Conservation (phyloP, 2,329 filamentous ascomycete species). For the Ambrosiella xylebori region DNA sequence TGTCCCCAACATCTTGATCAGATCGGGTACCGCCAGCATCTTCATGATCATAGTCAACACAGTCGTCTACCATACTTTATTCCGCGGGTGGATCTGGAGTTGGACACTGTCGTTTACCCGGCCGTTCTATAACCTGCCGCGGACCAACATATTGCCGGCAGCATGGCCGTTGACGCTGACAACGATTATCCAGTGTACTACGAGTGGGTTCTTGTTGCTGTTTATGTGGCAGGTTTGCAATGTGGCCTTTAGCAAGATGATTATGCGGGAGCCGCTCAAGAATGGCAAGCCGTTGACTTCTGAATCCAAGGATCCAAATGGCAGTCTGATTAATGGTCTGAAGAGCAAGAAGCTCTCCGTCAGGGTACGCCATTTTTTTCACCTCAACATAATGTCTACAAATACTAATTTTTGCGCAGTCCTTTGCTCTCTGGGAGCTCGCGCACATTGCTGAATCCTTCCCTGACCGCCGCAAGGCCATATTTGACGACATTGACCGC, state of each 20-base stretch:
- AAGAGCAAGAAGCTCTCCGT: conserved; percentile 67
- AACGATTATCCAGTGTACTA: conserved; percentile 37
- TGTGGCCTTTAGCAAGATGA: conserved; percentile 59
- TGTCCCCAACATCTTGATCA: conserved; percentile 8
- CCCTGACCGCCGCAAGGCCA: conserved; percentile 56
- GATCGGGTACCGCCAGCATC: conserved; percentile 24
- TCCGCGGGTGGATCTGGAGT: conserved; percentile 50
- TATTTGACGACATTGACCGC: conserved; percentile 78
- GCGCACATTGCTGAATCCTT: conserved; percentile 61
- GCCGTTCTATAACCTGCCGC: conserved; percentile 58
- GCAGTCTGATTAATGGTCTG: conserved; percentile 68
- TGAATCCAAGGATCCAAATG: conserved; percentile 81
- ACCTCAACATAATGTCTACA: background rate
- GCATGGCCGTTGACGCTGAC: conserved; percentile 40
- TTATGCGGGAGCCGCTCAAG: conserved; percentile 68
- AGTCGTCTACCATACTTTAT: conserved; percentile 42
- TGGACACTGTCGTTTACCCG: conserved; percentile 54
- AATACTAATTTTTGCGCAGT: conserved; percentile 25
- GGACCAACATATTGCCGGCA: conserved; percentile 45
- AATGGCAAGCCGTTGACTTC: conserved; percentile 67
- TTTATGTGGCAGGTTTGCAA: conserved; percentile 66
- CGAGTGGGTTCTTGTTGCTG: conserved; percentile 48
- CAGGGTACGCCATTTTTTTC: conserved; percentile 32
- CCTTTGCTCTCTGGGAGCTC: conserved; percentile 85
- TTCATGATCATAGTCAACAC: conserved; percentile 28